Evolutionary conservation across 768 basidiomycete species (phyloP), one percentile per base, ranked within the genome.

Genomic region (Xerocomellus intermedius): DNA sequence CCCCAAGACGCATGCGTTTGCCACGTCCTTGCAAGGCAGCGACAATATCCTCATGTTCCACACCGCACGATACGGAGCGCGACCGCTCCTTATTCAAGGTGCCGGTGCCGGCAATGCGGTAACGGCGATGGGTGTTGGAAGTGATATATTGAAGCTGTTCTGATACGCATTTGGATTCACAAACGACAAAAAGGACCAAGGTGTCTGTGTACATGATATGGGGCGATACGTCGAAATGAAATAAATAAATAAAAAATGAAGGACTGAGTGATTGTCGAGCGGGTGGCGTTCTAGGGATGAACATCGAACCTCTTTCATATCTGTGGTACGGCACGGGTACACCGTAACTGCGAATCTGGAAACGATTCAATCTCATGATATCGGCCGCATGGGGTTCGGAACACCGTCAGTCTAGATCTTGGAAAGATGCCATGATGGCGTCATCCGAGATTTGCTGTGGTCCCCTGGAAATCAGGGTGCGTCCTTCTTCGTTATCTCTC

Each of bases 41-140:
- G 97, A 99, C 73, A 98, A 98, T 70, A 98, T 99, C 68, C 83
- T 99, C 69, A 91, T 97, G 79, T 98, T 98, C 82, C 89, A 93
- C 68, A 98, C 96, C 0, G 86, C 90, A 65, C 80, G 97, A 39
- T 99, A 99, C 67, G 85, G 87, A 3, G 81, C 86, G 8, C 76
- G 94, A 39, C 96, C 97, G 2, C 76, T 99, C 52, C 91, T 98
- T 56, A 81, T 99, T 33, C 96, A 98, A 66, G 97, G 97, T 47
- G 87, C 95, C 1, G 97, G 97, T 3, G 97, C 97, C 0, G 97
- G 97, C n/a, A 94, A 94, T 1, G 94, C 89, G 24, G 96, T 98
- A 14, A 99, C 97, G 32, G 97, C 97, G 0, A 98, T 98, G 93
- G 97, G 97, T 8, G 94, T 98, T 16, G 79, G 96, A 60, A 86